Evolutionary conservation across 2,329 filamentous ascomycete species (phyloP).

Genomic region (Paraconiothyrium sp.): DNA sequence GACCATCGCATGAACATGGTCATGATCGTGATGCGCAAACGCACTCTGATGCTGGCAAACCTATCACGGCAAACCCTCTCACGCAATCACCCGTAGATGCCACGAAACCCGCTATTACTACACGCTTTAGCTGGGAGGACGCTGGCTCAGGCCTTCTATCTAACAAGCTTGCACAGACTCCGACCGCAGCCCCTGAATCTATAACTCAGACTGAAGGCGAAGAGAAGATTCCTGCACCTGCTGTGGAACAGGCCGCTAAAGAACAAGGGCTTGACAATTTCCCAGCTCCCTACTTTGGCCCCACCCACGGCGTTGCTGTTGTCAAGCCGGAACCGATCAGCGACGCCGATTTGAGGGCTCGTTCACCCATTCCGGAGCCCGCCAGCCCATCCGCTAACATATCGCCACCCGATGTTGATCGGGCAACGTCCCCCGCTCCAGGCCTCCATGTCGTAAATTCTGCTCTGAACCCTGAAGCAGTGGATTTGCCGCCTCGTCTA

Average conservation of each 20-base stretch:
- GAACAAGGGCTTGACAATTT: constrained; percentile 31
- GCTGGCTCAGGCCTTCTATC: constrained; percentile 21
- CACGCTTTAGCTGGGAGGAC: constrained; percentile 47
- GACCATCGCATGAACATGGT: constrained; percentile 36
- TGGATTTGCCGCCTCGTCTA: constrained; percentile 48
- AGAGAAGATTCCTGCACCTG: constrained; percentile 22
- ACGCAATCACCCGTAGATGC: constrained; percentile 25
- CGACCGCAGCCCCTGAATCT: constrained; percentile 23
- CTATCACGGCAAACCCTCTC: constrained; percentile 19
- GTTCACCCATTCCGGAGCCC: constrained; percentile 27
- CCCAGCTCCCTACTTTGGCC: constrained; percentile 39
- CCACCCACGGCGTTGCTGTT: constrained; percentile 35
- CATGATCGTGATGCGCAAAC: constrained; percentile 13
- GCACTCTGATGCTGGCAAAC: constrained; percentile 20
- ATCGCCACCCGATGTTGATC: constrained; percentile 17
- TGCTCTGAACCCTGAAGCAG: constrained; percentile 47
- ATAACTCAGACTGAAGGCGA: constrained; percentile 19
- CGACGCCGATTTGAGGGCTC: constrained; percentile 26
- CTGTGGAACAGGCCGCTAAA: constrained; percentile 28
- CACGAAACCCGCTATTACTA: constrained; percentile 30
- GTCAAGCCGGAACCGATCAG: constrained; percentile 34
- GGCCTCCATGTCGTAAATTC: constrained; percentile 58
- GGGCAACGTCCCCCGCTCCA: constrained; percentile 35
- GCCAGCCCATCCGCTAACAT: constrained; percentile 29
- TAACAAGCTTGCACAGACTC: constrained; percentile 21